Percentiles rank a stretch among this genome's conserved stretches.
Conservation (phyloP, 2,329 filamentous ascomycete genomes). For the Blastomyces silverae region DNA sequence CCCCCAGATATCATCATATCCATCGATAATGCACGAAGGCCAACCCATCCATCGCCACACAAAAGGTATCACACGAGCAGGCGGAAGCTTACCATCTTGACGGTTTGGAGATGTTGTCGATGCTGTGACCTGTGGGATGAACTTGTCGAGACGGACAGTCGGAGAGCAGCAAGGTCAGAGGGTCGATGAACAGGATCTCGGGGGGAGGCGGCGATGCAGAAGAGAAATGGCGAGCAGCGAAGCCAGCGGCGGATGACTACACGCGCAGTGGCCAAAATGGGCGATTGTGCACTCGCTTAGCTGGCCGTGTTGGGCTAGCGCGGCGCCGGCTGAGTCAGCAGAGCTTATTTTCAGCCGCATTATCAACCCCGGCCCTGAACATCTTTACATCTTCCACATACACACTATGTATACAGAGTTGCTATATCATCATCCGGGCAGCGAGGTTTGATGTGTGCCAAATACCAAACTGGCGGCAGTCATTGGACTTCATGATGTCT, state of each 20-base stretch:
- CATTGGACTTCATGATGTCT: neutral
- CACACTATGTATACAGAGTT: no score
- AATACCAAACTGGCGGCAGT: neutral
- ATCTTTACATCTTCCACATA: neutral
- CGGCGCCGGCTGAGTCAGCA: neutral
- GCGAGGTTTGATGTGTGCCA: neutral
- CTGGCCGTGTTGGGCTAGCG: constrained; percentile 25
- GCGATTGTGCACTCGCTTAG: constrained; percentile 37
- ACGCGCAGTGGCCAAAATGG: constrained; percentile 23
- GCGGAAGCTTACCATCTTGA: constrained; percentile 40
- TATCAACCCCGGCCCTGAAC: constrained; percentile 3
- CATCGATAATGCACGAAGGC: neutral
- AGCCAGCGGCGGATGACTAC: neutral
- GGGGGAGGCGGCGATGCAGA: constrained; percentile 2
- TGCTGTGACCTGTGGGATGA: constrained; percentile 30
- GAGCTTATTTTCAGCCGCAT: constrained; percentile 10
- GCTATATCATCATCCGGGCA: no score
- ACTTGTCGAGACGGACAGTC: constrained; percentile 37
- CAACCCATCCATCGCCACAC: neutral
- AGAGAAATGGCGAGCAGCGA: neutral
- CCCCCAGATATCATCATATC: neutral
- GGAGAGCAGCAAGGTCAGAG: constrained; percentile 16
- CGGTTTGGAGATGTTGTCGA: constrained; percentile 38
- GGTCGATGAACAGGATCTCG: constrained; percentile 21
- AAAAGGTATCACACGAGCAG: constrained; percentile 8